These are phyloP conservation scores for Phytophthora melonis DNA, from an alignment of 352 stramenopile genomes.

Conservation along the genomic window DNA sequence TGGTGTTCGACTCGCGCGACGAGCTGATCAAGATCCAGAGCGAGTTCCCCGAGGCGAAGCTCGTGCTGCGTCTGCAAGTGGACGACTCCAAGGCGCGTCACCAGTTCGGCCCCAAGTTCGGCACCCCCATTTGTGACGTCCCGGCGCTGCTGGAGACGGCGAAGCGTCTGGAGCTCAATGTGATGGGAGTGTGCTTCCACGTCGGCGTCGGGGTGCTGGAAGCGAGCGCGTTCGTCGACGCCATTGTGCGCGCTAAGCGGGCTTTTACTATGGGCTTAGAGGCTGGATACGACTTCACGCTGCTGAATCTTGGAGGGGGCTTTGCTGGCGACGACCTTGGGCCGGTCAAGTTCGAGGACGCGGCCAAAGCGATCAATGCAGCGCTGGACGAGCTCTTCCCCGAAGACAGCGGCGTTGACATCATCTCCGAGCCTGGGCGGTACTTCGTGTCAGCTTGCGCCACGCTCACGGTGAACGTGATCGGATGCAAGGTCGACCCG, in stretches of 20 bases:
- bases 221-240: slow-evolving; percentile 76
- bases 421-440: slow-evolving; percentile 92
- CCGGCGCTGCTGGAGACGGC: slow-evolving; percentile 66
- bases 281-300: slow-evolving; percentile 65
- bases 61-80: slow-evolving; percentile 80
- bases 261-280: slow-evolving; percentile 75
- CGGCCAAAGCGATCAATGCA: slow-evolving; percentile 49
- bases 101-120: slow-evolving; percentile 89
- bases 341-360: slow-evolving; percentile 53
- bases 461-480: slow-evolving; percentile 80
- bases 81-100: slow-evolving; percentile 89
- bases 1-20: slow-evolving; percentile 89
- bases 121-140: slow-evolving; percentile 63
- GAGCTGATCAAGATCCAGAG: slow-evolving; percentile 79
- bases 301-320: slow-evolving; percentile 91
- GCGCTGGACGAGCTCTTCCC: slow-evolving; percentile 61
- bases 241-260: slow-evolving; percentile 66
- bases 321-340: slow-evolving; percentile 74
- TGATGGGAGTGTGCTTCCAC: slow-evolving; percentile 91
- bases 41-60: slow-evolving; percentile 53
- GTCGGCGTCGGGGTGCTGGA: slow-evolving; percentile 87
- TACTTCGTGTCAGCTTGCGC: slow-evolving; percentile 85
- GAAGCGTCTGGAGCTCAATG: slow-evolving; percentile 64
- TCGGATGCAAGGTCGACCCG: slow-evolving; percentile 59
- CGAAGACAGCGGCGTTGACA: slow-evolving; percentile 47